A percentile compares a stretch with the other conserved stretches of the same genome.
phyloP scores from a whole-genome alignment of 306 rosid genomes.

The Hippophae gyantsensis region DNA sequence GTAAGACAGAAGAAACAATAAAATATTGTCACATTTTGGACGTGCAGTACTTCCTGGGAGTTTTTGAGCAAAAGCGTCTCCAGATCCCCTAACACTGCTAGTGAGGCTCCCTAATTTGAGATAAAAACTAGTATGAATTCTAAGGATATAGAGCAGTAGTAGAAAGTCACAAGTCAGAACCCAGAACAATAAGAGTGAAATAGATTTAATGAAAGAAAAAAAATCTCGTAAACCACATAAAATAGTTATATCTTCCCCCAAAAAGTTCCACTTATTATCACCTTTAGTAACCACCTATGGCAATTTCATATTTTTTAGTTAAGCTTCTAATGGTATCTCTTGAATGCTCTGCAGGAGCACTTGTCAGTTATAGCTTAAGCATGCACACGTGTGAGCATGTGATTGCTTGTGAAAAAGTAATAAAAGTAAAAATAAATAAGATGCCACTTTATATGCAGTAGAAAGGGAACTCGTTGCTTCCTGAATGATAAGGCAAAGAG shows the following conservation, averaged over 20 bases:
- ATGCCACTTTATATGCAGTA: constrained; percentile 67
- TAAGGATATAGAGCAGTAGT: constrained; percentile 11
- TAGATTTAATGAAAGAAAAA: no score
- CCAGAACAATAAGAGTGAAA: not conserved
- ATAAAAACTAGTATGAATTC: constrained; percentile 18
- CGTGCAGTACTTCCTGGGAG: constrained; percentile 57
- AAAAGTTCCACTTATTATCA: no score
- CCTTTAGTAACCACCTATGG: no score
- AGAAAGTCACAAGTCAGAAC: not conserved
- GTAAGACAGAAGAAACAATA: no score
- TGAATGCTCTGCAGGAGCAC: no score
- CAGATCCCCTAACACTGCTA: constrained; percentile 59
- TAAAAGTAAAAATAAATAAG: constrained; percentile 13
- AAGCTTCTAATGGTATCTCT: no score
- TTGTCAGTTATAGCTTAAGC: not conserved
- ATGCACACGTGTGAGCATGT: constrained; percentile 2
- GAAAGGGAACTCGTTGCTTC: constrained; percentile 84
- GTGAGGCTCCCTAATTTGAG: constrained; percentile 62
- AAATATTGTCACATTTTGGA: no score
- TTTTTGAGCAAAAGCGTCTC: constrained; percentile 61
- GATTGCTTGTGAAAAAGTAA: constrained; percentile 10
- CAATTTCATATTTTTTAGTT: no score
- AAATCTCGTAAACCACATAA: no score
- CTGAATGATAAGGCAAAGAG: constrained; percentile 71
- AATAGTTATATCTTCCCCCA: no score